Evolutionary conservation across 768 basidiomycete genomes (phyloP).

Genomic region (Cubamyces lactineus): DNA sequence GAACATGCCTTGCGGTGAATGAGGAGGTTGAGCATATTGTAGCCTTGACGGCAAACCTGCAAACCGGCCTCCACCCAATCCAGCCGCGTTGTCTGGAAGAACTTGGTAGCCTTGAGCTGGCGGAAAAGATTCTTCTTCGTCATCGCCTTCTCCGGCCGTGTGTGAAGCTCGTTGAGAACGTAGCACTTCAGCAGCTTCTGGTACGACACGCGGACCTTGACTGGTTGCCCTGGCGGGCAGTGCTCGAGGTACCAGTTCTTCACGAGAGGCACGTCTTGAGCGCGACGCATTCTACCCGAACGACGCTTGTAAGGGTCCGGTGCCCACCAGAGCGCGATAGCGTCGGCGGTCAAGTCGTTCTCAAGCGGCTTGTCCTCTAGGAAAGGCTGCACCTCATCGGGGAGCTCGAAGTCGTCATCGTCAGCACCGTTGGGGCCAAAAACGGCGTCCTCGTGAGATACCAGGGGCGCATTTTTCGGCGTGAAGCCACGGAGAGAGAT

Average conservation of each 20-base stretch:
- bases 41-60: constrained; percentile 98
- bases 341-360: constrained; percentile 92
- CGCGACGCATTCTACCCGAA: constrained; percentile 89
- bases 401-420: constrained; percentile 86
- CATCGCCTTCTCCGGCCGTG: constrained; percentile 92
- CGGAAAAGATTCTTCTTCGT: constrained; percentile 97
- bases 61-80: constrained; percentile 99
- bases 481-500: constrained; percentile 88
- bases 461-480: constrained; percentile 78
- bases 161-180: constrained; percentile 92
- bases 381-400: constrained; percentile 79
- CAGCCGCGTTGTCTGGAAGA: constrained; percentile 97
- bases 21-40: constrained; percentile 98
- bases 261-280: constrained; percentile 93
- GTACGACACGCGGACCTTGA: constrained; percentile 98
- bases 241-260: constrained; percentile 99
- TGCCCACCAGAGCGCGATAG: constrained; percentile 98
- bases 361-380: constrained; percentile 77
- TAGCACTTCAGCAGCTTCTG: constrained; percentile 97
- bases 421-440: constrained; percentile 89
- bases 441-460: constrained; percentile 89
- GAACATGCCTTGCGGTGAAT: constrained; percentile 90
- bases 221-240: constrained; percentile 93
- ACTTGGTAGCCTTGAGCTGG: constrained; percentile 97
- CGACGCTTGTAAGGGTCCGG: constrained; percentile 94